phyloP scores from a whole-genome alignment of 306 rosid species.

The Cotoneaster glaucophyllus region DNA sequence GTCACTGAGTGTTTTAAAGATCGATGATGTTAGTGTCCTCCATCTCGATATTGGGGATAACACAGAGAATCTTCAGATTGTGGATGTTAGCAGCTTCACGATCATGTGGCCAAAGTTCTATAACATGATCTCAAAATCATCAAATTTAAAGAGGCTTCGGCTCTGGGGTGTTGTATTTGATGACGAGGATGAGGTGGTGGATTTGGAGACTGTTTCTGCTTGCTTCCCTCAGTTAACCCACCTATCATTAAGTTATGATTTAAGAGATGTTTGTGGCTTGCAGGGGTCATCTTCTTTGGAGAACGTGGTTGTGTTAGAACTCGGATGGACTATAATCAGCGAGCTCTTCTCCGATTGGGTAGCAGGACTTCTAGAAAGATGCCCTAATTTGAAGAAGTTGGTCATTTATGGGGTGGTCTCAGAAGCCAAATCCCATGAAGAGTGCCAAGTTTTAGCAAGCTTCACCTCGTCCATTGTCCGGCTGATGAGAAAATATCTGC shows the following conservation, averaged over 20 bases:
- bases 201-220: slow-evolving; percentile 51
- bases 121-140: slow-evolving; percentile 64
- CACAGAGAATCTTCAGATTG: slow-evolving; percentile 65
- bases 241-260: slow-evolving; percentile 53
- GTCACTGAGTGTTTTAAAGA: slow-evolving; percentile 41
- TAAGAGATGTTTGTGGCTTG: slow-evolving; percentile 59
- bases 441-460: slow-evolving; percentile 49
- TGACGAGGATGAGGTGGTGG: slow-evolving; percentile 64
- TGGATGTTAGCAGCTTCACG: slow-evolving; percentile 67
- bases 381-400: slow-evolving; percentile 64
- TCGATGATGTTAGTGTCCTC: slow-evolving; percentile 63
- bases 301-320: slow-evolving; percentile 65
- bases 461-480: slow-evolving; percentile 54
- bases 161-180: slow-evolving; percentile 66
- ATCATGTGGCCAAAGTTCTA: slow-evolving; percentile 71
- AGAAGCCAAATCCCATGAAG: slow-evolving; percentile 54
- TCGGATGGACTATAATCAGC: slow-evolving; percentile 70
- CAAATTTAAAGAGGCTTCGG: slow-evolving; percentile 48
- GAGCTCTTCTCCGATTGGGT: slow-evolving; percentile 79
- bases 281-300: slow-evolving; percentile 54
- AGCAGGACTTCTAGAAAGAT: slow-evolving; percentile 56
- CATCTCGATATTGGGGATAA: slow-evolving; percentile 66
- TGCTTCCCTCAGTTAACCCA: slow-evolving; percentile 57
- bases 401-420: slow-evolving; percentile 60
- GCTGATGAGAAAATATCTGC: slow-evolving; percentile 54